Base-by-base conservation (phyloP, 306 rosid species). In the Delonix regia region DNA sequence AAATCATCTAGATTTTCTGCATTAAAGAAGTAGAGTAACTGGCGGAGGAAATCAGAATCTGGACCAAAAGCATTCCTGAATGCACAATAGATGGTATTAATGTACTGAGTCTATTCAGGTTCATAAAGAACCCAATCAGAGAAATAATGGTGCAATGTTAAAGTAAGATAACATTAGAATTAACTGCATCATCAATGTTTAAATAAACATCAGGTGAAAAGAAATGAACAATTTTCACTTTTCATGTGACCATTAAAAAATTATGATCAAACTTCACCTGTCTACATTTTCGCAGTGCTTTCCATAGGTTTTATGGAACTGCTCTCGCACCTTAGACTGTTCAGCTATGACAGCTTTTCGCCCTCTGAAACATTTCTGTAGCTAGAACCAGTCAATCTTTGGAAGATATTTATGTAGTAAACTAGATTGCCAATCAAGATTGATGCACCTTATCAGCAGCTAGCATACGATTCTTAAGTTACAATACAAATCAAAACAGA, bases 301-400 rank as follows among this genome's bases (percentile, higher is more conserved):
- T 80, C 99, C 97, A 70, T 86, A 88, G 61, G 79, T 80, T 69
- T 56, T 78, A 60, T 74, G 78, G 84, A 95, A 93, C 78, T 84
- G 84, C 80, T 86, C 92, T 67, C 92, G 95, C 75, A 91, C 74
- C 84, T 77, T 88, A 76, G 81, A 88, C 75, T 87, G 90, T 84
- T 83, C 98, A 25, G 82, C 80, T 81, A 83, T 84, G 70, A 89
- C 88, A 67, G 67, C 93, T 86, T 79, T 93, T 81, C 92, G 90
- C 85, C 96, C 99, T 83, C 99, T 93, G 88, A 91, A 93, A 90
- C 98, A 95, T 95, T 90, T 95, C 99, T 95, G 98, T 82, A 87
- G 86, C 83, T 71, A 86, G 84, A 88, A 86, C 75, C 71, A 82
- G 91, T 89, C 84, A 94, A 81, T 88, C 41, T 85, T 71, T 33